Conservation (phyloP, 352 stramenopile genomes). For the Phytophthora fragariaefolia region DNA sequence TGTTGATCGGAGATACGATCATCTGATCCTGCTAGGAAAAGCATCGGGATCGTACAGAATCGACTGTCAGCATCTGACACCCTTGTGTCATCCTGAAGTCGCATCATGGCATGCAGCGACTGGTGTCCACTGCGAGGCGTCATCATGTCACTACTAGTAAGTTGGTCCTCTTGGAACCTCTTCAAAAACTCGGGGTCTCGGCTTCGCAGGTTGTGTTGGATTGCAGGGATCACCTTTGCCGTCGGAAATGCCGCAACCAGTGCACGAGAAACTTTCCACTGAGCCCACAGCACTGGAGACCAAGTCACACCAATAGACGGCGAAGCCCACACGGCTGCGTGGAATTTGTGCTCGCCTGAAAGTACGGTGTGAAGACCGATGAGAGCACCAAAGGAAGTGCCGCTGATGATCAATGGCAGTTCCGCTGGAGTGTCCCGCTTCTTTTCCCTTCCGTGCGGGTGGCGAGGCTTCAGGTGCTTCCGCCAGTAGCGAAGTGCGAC, state of each 20-base stretch:
- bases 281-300: slow-evolving; percentile 45
- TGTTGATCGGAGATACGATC: slow-evolving; percentile 57
- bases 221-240: slow-evolving; percentile 45
- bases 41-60: slow-evolving; percentile 35
- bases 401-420: slow-evolving; percentile 47
- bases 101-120: slow-evolving; percentile 48
- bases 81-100: slow-evolving; percentile 37
- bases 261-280: slow-evolving; percentile 41
- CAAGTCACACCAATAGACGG: slow-evolving; percentile 46
- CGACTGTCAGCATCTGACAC: slow-evolving; percentile 18
- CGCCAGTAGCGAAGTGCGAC: slow-evolving; percentile 40
- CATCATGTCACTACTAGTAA: slow-evolving; percentile 46
- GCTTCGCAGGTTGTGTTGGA: slow-evolving; percentile 40
- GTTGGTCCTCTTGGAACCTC: slow-evolving; percentile 45
- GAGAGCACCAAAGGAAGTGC: slow-evolving; percentile 47
- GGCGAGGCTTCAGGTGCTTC: slow-evolving; percentile 36
- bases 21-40: slow-evolving; percentile 54
- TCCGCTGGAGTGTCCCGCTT: slow-evolving; percentile 25
- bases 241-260: slow-evolving; percentile 43
- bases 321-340: slow-evolving; percentile 41
- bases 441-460: slow-evolving; percentile 36
- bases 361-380: slow-evolving; percentile 52
- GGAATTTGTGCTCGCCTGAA: slow-evolving; percentile 47
- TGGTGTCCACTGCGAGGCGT: slow-evolving; percentile 48
- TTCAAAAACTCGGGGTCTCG: slow-evolving; percentile 45